Percentiles rank a stretch among this genome's conserved stretches.
Evolutionary conservation across 176 grass and related monocot species (phyloP).

Genomic region (Miscanthus lutarioriparius): DNA sequence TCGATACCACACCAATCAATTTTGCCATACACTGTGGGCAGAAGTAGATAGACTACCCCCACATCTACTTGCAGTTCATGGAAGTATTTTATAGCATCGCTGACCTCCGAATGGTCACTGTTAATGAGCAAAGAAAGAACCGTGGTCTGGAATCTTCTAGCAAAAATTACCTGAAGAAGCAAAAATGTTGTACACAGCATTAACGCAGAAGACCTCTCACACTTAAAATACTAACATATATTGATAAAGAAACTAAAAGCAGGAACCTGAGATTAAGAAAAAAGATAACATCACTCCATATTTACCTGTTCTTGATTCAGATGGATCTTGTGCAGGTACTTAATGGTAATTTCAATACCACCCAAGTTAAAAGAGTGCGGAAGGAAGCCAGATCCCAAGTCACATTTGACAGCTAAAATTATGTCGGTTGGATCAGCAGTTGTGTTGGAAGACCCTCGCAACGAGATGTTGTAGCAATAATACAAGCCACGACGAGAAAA

Average conservation of each 20-base stretch:
- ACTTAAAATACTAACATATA: neutral
- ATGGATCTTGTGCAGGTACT: conserved; percentile 40
- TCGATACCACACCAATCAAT: conserved; percentile 71
- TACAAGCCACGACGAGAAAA: conserved; percentile 1
- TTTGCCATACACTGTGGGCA: conserved; percentile 62
- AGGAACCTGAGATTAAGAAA: neutral
- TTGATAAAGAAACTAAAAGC: conserved; percentile 5
- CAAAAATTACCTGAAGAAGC: conserved; percentile 57
- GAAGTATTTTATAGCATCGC: conserved; percentile 29
- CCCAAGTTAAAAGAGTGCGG: conserved; percentile 41
- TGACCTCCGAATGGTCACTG: conserved; percentile 44
- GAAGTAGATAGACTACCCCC: conserved; percentile 67
- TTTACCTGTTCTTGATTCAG: conserved; percentile 67
- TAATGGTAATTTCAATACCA: conserved; percentile 24
- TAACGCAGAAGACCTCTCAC: neutral
- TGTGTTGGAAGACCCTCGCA: neutral
- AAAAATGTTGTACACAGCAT: conserved; percentile 18
- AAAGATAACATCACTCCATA: neutral
- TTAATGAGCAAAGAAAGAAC: conserved; percentile 69
- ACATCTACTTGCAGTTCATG: conserved; percentile 38
- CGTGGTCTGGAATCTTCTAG: conserved; percentile 60
- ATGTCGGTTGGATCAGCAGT: neutral
- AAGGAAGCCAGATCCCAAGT: conserved; percentile 61
- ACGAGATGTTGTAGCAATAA: conserved; percentile 3
- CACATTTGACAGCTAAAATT: conserved; percentile 51